Conservation (phyloP, 305 asterid species). For the Fraxinus dipetala region DNA sequence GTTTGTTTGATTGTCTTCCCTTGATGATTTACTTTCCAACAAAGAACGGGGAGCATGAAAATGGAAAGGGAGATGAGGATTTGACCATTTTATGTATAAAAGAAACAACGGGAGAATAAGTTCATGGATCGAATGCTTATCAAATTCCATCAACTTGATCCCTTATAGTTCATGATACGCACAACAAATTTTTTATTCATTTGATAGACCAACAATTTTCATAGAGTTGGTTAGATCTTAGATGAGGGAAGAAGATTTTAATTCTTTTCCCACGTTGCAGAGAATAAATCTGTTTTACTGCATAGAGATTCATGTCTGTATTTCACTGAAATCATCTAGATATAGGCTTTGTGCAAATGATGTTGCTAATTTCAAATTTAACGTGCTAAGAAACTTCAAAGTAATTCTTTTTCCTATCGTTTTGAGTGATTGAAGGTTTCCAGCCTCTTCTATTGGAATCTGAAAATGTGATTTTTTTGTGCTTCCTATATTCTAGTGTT, state of each 20-base stretch:
- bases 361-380: conserved; percentile 8
- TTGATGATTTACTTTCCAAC: neutral
- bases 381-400: neutral
- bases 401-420: neutral
- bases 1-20: neutral
- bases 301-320: neutral
- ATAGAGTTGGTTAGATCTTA: conserved; percentile 7
- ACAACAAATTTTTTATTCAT: neutral
- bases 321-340: neutral
- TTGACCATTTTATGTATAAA: neutral
- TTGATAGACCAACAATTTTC: neutral
- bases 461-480: neutral
- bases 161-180: neutral
- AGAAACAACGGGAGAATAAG: neutral
- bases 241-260: neutral
- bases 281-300: neutral
- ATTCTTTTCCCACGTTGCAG: neutral
- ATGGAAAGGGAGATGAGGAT: neutral
- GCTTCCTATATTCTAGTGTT: neutral
- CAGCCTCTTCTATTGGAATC: neutral
- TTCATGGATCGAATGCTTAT: neutral
- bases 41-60: neutral
- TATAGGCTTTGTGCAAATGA: conserved; percentile 5
- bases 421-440: neutral
- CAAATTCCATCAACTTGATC: neutral